These are phyloP conservation scores for Platanthera guangdongensis DNA, from an alignment of 106 monocot species.

Conservation along the genomic window DNA sequence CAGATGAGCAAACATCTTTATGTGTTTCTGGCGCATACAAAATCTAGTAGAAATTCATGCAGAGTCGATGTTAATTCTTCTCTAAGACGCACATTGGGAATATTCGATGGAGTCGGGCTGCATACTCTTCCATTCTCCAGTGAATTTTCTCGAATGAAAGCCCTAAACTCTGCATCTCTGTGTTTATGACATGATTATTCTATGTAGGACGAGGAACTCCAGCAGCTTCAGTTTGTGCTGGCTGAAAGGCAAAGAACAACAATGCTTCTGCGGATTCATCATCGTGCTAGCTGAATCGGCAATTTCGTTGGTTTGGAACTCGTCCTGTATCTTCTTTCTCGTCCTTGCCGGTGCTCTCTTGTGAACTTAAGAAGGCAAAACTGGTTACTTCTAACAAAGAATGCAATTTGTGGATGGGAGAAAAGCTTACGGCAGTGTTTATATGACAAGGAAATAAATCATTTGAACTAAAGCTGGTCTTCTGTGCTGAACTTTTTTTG, in stretches of 20 bases:
- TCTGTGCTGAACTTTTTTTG: no score
- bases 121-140: not conserved
- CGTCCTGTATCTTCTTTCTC: not conserved
- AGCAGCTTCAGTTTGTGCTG: not conserved
- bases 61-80: not conserved
- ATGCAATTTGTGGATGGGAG: not conserved
- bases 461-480: not conserved
- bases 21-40: not conserved
- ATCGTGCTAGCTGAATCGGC: not conserved
- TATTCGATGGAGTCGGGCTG: not conserved
- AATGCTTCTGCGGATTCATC: not conserved
- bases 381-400: not conserved
- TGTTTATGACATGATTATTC: not conserved
- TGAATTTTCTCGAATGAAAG: not conserved
- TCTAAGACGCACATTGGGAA: not conserved
- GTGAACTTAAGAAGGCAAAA: not conserved
- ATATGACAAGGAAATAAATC: not conserved
- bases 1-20: not conserved
- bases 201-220: no score
- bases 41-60: not conserved
- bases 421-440: not conserved
- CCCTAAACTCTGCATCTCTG: not conserved
- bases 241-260: not conserved
- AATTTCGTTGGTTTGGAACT: not conserved
- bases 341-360: not conserved